phyloP scores from a whole-genome alignment of 2,329 filamentous ascomycete genomes.

The Aspergillus sergii region DNA sequence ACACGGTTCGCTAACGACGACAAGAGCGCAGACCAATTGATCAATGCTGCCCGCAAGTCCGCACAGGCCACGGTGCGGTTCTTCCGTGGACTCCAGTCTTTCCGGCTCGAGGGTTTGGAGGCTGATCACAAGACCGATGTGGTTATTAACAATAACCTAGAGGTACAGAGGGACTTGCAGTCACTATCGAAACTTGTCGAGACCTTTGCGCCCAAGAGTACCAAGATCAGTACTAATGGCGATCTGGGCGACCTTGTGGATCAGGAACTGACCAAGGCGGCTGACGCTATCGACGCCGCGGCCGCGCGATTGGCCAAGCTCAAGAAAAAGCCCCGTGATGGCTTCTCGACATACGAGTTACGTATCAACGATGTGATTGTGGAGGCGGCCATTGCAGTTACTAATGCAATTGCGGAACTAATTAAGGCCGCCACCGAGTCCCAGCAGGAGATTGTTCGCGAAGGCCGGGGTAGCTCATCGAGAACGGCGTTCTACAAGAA shows the following conservation, averaged over 20 bases:
- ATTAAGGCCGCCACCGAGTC: conserved; percentile 93
- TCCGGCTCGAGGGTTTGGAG: conserved; percentile 88
- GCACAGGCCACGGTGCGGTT: conserved; percentile 88
- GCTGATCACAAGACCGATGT: conserved; percentile 92
- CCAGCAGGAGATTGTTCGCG: conserved; percentile 94
- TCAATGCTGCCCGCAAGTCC: conserved; percentile 79
- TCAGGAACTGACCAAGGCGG: conserved; percentile 86
- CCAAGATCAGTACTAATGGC: conserved; percentile 75
- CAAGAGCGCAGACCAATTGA: conserved; percentile 85
- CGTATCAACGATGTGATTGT: conserved; percentile 95
- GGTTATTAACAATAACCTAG: conserved; percentile 95
- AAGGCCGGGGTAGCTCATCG: conserved; percentile 83
- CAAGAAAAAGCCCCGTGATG: conserved; percentile 93
- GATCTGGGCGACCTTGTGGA: conserved; percentile 94
- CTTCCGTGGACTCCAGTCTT: conserved; percentile 92
- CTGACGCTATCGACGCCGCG: conserved; percentile 91
- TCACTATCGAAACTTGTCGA: conserved; percentile 92
- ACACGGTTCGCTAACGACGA: conserved; percentile 92
- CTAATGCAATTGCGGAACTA: conserved; percentile 87
- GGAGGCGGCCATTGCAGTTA: conserved; percentile 89
- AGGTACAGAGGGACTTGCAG: conserved; percentile 92
- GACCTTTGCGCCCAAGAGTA: conserved; percentile 83
- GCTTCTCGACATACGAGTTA: conserved; percentile 93
- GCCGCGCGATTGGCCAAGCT: conserved; percentile 86
- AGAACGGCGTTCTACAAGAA: conserved; percentile 98